phyloP scores from a whole-genome alignment of 192 early-diverging fungal species.

The Coemansia aciculifera region DNA sequence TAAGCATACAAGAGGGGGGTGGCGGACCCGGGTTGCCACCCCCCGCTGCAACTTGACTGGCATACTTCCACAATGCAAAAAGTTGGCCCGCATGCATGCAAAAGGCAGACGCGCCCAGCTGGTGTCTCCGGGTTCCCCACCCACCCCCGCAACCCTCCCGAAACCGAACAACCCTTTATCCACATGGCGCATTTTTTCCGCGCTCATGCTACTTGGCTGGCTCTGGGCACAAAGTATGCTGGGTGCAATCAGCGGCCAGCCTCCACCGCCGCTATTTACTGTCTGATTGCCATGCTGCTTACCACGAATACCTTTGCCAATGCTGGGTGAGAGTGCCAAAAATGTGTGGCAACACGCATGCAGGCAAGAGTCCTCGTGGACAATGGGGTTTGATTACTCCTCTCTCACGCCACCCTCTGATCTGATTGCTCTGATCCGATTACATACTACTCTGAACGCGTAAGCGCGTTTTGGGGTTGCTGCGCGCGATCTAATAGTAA shows the following conservation, averaged over 20 bases:
- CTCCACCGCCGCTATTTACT: background rate
- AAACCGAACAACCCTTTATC: background rate
- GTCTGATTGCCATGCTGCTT: background rate
- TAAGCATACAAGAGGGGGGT: background rate
- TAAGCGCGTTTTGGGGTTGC: background rate
- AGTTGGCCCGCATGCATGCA: background rate
- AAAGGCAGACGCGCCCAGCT: background rate
- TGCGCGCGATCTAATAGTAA: background rate
- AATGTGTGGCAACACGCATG: conserved; percentile 7
- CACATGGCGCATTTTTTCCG: conserved; percentile 5
- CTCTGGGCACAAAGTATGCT: background rate
- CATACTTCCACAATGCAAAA: conserved; percentile 3
- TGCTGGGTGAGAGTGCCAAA: background rate
- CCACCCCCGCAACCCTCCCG: background rate
- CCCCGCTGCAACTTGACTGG: background rate
- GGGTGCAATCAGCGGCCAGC: background rate
- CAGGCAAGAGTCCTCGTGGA: conserved; percentile 1
- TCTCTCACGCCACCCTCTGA: background rate
- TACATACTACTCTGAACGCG: background rate
- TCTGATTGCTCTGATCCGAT: conserved; percentile 4
- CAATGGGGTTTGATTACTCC: background rate
- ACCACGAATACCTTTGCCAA: background rate
- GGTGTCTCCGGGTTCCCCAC: background rate
- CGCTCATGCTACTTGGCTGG: background rate
- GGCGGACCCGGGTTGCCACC: background rate